These are phyloP conservation scores for Candida andamanensis DNA, from an alignment of 805 yeast genomes.

Conservation along the genomic window DNA sequence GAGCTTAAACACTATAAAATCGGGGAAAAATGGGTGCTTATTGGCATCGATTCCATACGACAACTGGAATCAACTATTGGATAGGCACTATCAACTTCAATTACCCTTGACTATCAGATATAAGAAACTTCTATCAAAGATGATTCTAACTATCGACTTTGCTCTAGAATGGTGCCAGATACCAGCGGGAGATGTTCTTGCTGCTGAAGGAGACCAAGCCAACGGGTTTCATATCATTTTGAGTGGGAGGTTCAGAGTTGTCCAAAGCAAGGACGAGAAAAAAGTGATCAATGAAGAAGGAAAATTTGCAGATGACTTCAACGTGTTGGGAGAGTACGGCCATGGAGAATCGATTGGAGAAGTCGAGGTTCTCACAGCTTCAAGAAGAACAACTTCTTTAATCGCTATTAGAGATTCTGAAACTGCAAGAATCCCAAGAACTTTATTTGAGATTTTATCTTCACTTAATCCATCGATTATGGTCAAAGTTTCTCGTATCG, in stretches of 20 bases:
- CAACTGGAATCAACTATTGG: slow-evolving; percentile 61
- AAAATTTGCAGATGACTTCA: slow-evolving; percentile 17
- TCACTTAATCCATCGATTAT: slow-evolving; percentile 83
- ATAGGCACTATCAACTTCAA: slow-evolving; percentile 69
- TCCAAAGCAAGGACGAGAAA: slow-evolving; percentile 24
- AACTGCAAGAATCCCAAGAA: slow-evolving; percentile 86
- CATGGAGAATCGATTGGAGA: slow-evolving; percentile 96
- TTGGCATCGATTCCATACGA: slow-evolving; percentile 64
- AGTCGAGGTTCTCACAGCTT: slow-evolving; percentile 84
- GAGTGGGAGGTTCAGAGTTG: slow-evolving; percentile 80
- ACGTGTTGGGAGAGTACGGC: slow-evolving; percentile 71
- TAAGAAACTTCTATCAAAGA: slow-evolving; percentile 59
- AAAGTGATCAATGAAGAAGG: slow-evolving; percentile 9
- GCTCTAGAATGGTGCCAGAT: slow-evolving; percentile 94
- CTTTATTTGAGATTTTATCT: slow-evolving; percentile 80
- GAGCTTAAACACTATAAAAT: slow-evolving; percentile 67
- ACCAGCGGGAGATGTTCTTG: slow-evolving; percentile 78
- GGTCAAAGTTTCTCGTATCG: slow-evolving; percentile 82
- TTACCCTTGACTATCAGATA: slow-evolving; percentile 72
- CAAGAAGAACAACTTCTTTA: slow-evolving; percentile 60
- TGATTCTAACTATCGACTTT: slow-evolving; percentile 73
- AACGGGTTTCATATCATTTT: slow-evolving; percentile 87
- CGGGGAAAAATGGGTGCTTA: slow-evolving; percentile 53
- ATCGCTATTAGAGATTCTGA: slow-evolving; percentile 93
- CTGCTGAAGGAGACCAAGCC: slow-evolving; percentile 79